Evolutionary conservation across 805 yeast genomes (phyloP).

Genomic region (Wickerhamomyces hampshirensis): DNA sequence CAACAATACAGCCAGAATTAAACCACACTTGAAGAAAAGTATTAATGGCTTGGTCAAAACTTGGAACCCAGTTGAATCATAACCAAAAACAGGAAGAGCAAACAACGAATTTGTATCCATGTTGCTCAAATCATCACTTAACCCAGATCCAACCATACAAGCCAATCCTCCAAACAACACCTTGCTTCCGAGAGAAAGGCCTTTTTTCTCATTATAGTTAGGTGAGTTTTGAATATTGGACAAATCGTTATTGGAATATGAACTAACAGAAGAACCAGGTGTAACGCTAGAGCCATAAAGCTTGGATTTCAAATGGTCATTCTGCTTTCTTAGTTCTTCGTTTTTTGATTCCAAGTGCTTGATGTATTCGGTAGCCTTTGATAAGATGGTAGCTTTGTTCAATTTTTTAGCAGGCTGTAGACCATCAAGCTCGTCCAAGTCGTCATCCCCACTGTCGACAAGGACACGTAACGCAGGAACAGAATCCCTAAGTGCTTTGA

Average conservation of each 20-base stretch:
- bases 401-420: slow-evolving; percentile 70
- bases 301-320: slow-evolving; percentile 32
- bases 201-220: slow-evolving; percentile 8
- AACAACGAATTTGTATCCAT: slow-evolving; percentile 40
- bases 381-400: slow-evolving; percentile 70
- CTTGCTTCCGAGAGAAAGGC: slow-evolving; percentile 35
- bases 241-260: slow-evolving; percentile 8
- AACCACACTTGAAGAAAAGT: slow-evolving; percentile 23
- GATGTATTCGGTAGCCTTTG: slow-evolving; percentile 76
- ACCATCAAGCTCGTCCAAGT: slow-evolving; percentile 67
- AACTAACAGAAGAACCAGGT: slow-evolving; percentile 17
- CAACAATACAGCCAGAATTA: slow-evolving; percentile 24
- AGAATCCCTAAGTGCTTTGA: slow-evolving; percentile 55
- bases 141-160: slow-evolving; percentile 56
- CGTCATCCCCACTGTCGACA: slow-evolving; percentile 43
- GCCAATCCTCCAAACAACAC: slow-evolving; percentile 61
- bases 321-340: slow-evolving; percentile 42
- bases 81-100: slow-evolving; percentile 40
- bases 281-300: slow-evolving; percentile 20
- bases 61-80: slow-evolving; percentile 25
- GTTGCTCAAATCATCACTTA: slow-evolving; percentile 46
- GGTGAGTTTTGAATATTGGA: neutral
- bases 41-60: slow-evolving; percentile 24
- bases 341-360: slow-evolving; percentile 66
- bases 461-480: slow-evolving; percentile 56